phyloP scores from a whole-genome alignment of 768 basidiomycete species.

The Pulveroboletus frians region DNA sequence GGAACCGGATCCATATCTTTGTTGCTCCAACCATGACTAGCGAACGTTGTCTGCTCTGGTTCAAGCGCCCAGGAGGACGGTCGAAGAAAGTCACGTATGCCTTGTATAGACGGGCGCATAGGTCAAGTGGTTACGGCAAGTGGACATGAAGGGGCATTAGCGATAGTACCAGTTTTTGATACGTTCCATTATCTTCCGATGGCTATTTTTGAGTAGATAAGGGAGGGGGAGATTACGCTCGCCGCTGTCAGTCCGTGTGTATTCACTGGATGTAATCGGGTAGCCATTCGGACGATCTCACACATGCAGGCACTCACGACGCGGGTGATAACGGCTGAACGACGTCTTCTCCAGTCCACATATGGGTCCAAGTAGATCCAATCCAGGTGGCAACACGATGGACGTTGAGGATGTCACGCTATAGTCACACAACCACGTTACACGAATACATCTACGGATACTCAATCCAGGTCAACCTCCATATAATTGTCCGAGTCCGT shows the following conservation, averaged over 20 bases:
- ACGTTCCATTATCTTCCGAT: slow-evolving; percentile 4
- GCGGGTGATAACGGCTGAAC: neutral
- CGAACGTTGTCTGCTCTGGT: slow-evolving; percentile 43
- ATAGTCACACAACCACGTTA: slow-evolving; percentile 1
- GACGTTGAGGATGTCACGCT: too few species aligned
- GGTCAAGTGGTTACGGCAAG: neutral
- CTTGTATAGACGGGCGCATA: slow-evolving; percentile 8
- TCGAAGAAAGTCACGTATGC: slow-evolving; percentile 7
- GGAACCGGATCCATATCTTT: slow-evolving; percentile 77
- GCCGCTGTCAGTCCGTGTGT: neutral
- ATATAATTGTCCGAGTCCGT: slow-evolving; percentile 39
- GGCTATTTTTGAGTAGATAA: slow-evolving; percentile 5
- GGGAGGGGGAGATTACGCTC: neutral
- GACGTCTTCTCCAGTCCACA: too few species aligned
- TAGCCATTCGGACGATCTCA: neutral
- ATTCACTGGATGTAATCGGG: neutral
- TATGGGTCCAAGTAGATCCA: too few species aligned
- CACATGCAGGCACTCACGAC: neutral
- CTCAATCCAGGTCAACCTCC: slow-evolving; percentile 21
- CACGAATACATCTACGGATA: neutral
- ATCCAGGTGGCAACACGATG: too few species aligned
- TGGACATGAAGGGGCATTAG: neutral
- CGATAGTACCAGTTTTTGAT: slow-evolving; percentile 2
- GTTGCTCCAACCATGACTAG: slow-evolving; percentile 62
- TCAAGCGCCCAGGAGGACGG: slow-evolving; percentile 20